Percentiles rank a stretch among this genome's conserved stretches.
These are phyloP conservation scores for Lobosporangium transversale DNA, from an alignment of 192 early-diverging fungal species.

Conservation along the genomic window DNA sequence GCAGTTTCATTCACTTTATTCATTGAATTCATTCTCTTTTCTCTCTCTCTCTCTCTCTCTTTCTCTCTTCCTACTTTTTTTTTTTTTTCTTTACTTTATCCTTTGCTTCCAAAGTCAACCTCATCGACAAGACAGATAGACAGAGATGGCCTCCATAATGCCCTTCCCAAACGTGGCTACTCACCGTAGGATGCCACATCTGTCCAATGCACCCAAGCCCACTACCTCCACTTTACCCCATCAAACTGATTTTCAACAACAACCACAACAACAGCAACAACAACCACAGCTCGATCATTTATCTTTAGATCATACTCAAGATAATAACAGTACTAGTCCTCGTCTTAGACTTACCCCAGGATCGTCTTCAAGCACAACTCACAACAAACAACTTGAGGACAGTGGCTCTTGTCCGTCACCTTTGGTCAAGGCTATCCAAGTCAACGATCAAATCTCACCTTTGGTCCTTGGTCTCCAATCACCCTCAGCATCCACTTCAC, in stretches of 20 bases:
- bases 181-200: conserved; percentile 42
- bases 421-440: conserved; percentile 1
- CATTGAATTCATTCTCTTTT: background rate
- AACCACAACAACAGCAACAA: conserved; percentile 15
- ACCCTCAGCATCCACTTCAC: conserved; percentile 2
- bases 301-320: background rate
- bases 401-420: background rate
- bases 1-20: background rate
- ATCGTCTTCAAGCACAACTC: background rate
- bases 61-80: background rate
- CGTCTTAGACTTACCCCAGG: background rate
- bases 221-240: background rate
- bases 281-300: conserved; percentile 2
- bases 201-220: conserved; percentile 16
- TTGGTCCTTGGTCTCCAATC: background rate
- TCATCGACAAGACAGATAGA: background rate
- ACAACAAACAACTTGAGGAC: background rate
- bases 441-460: background rate
- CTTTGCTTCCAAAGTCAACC: no score
- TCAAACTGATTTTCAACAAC: conserved; percentile 6
- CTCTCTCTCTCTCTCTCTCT: background rate
- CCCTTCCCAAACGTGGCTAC: conserved; percentile 41
- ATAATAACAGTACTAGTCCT: background rate
- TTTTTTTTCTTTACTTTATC: no score
- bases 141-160: conserved; percentile 35